phyloP scores from a whole-genome alignment of 129 eudicot species.

The Saposhnikovia divaricata region DNA sequence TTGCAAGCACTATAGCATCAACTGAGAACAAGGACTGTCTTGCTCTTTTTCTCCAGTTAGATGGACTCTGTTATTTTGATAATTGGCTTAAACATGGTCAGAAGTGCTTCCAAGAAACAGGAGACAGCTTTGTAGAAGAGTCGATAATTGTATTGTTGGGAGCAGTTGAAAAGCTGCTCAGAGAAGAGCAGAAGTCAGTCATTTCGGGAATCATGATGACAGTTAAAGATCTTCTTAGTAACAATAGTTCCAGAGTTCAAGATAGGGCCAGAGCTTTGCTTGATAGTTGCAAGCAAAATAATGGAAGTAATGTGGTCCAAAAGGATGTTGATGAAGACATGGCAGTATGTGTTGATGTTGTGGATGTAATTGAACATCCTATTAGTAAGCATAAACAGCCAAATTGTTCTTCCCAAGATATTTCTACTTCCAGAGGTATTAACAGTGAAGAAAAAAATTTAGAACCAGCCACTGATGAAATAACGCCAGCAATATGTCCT shows the following conservation, averaged over 20 bases:
- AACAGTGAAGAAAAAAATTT: slow-evolving; percentile 19
- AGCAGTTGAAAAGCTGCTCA: slow-evolving; percentile 38
- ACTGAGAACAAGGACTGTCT: slow-evolving; percentile 47
- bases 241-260: slow-evolving; percentile 24
- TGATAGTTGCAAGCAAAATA: slow-evolving; percentile 27
- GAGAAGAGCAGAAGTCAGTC: slow-evolving; percentile 17
- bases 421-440: slow-evolving; percentile 10
- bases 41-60: slow-evolving; percentile 41
- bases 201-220: slow-evolving; percentile 31
- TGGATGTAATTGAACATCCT: slow-evolving; percentile 1
- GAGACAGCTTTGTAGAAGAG: slow-evolving; percentile 33
- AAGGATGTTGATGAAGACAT: slow-evolving; percentile 18
- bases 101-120: slow-evolving; percentile 16
- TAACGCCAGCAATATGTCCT: slow-evolving; percentile 2
- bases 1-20: slow-evolving; percentile 45
- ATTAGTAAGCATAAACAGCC: slow-evolving; percentile 8
- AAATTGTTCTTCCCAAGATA: slow-evolving; percentile 14
- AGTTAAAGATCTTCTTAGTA: slow-evolving; percentile 28
- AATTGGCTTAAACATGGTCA: slow-evolving; percentile 46
- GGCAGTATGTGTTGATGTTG: slow-evolving; percentile 6
- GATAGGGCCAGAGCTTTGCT: slow-evolving; percentile 34
- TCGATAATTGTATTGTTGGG: slow-evolving; percentile 23
- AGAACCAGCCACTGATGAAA: slow-evolving; percentile 16
- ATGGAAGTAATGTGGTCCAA: slow-evolving; percentile 10
- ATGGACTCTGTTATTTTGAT: slow-evolving; percentile 32